Conservation (phyloP, 2,329 filamentous ascomycete genomes). For the Ophiostoma ips region DNA sequence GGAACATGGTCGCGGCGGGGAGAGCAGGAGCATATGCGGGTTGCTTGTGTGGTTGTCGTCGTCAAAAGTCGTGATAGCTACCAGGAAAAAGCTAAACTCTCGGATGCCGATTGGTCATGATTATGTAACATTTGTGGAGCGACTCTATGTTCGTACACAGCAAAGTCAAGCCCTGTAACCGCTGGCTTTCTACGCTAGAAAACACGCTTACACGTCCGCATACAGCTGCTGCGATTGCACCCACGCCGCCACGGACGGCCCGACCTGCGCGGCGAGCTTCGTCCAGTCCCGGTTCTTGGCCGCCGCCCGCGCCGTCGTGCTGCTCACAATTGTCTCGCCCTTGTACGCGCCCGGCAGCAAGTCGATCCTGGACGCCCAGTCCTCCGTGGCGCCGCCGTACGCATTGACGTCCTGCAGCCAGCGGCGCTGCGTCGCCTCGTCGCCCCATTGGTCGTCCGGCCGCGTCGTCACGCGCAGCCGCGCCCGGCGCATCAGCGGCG, state of each 20-base stretch:
- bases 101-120: background rate
- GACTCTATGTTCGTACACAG: background rate
- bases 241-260: slow-evolving; percentile 41
- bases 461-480: slow-evolving; percentile 50
- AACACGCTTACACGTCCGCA: background rate
- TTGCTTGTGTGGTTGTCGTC: background rate
- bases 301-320: slow-evolving; percentile 49
- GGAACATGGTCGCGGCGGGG: slow-evolving; percentile 39
- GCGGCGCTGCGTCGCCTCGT: slow-evolving; percentile 34
- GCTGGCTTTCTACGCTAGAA: background rate
- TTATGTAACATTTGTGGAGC: background rate
- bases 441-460: slow-evolving; percentile 46
- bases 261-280: slow-evolving; percentile 39
- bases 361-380: slow-evolving; percentile 48
- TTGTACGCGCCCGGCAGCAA: slow-evolving; percentile 36
- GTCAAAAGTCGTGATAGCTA: slow-evolving; percentile 6
- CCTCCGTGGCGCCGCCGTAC: slow-evolving; percentile 31
- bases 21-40: background rate
- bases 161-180: background rate
- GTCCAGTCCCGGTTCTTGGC: slow-evolving; percentile 33
- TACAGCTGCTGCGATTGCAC: slow-evolving; percentile 30
- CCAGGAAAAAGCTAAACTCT: slow-evolving; percentile 4
- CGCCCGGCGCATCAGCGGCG: slow-evolving; percentile 49
- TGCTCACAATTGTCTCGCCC: slow-evolving; percentile 34
- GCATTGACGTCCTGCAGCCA: slow-evolving; percentile 38